Base-by-base conservation (phyloP, 2,329 filamentous ascomycete genomes). In the Canariomyces notabilis region DNA sequence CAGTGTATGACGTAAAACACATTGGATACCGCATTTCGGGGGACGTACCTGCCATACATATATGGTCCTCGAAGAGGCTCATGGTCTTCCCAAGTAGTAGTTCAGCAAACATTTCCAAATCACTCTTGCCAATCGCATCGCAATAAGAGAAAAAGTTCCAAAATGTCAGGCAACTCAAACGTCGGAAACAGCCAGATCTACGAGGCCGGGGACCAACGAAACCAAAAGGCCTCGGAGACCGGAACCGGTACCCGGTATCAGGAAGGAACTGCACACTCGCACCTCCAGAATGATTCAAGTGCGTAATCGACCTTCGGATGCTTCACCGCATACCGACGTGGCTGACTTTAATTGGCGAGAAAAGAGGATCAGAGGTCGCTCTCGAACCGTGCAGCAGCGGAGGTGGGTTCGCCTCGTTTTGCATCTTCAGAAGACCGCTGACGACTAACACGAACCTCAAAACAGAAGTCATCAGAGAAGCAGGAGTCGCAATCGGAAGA, bases 171-270 rank as follows among this genome's bases (percentile, higher is more conserved):
- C 31, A 59, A 70, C 51, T 87, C 84, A 48, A 84, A 73, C 62
- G 85, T 91, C 62, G 87, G 87, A 57, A 75, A 71, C 64, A 59
- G 68, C 53, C 64, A 67, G 50, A 69, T 88, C 63, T 90, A 93
- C 69, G 85, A 90, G 69, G 82, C 76, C 47, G 83, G 82, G 48
- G 87, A 93, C 68, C 87, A 93, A 74, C 77, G 79, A 59, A 88
- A 81, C 64, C 63, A 68, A 51, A 76, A 79, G 51, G 62, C 76
- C 49, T 72, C 76, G 2, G 72, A 79, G 59, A 36, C 61, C 7
- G 67, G 74, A 34, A 66, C 74, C 19, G 70, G 74, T 16, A 70
- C 77, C 42, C 75, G 80, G 50, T 93, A 79, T 70, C 71, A 89
- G 51, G 84, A 91, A 70, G 87, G 88, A 58, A 73, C 83, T 64